Conservation (phyloP, 2,329 filamentous ascomycete species). For the Xylaria digitata region DNA sequence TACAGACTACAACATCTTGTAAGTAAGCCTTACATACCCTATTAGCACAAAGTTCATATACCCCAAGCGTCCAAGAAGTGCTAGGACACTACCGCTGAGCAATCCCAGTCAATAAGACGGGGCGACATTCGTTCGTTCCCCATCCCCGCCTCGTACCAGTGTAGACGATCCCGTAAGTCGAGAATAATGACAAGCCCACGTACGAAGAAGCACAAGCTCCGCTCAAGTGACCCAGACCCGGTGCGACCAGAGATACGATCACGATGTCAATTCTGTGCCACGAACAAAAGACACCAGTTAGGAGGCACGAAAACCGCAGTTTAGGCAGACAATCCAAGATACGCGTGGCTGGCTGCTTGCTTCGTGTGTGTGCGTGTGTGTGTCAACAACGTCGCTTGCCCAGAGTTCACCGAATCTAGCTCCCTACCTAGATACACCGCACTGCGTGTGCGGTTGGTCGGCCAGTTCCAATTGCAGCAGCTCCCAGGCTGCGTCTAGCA, state of each 20-base stretch:
- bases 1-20: neutral
- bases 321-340: neutral
- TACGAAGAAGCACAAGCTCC: slow-evolving; percentile 8
- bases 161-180: neutral
- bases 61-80: neutral
- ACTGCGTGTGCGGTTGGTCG: neutral
- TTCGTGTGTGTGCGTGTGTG: too few relatives aligned
- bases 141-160: neutral
- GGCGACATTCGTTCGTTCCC: neutral
- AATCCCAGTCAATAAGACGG: neutral
- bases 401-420: neutral
- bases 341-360: neutral
- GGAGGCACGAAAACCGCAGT: neutral
- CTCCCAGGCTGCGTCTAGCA: neutral
- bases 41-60: neutral
- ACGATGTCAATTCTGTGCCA: slow-evolving; percentile 12
- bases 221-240: slow-evolving; percentile 18
- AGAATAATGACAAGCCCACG: slow-evolving; percentile 2
- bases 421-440: neutral
- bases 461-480: neutral
- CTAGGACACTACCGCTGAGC: too few relatives aligned
- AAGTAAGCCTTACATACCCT: neutral
- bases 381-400: neutral
- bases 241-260: slow-evolving; percentile 17
- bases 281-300: neutral